Base-by-base conservation (phyloP, 2,329 filamentous ascomycete species). In the Trichoderma citrinoviride region DNA sequence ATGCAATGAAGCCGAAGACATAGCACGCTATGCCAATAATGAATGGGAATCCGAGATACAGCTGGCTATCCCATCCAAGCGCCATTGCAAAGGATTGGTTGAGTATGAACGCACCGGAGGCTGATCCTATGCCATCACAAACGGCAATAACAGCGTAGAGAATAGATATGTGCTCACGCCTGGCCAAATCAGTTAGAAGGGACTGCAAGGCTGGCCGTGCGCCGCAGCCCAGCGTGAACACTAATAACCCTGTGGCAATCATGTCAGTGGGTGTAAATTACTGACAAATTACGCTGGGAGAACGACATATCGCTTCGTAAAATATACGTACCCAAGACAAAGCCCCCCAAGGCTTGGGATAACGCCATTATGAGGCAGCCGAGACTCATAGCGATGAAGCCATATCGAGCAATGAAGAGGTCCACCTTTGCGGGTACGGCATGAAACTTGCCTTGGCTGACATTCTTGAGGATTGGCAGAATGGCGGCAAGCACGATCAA, bases 161-260 rank as follows among this genome's bases (percentile, higher is more conserved):
- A 46, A 56, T 25, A 43, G 61, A 27, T 10, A 44, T 63, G 17
- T 43, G 33, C n/a, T 63, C 61, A 15, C 33, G 50, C 12, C 17
- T 44, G 17, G 33, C 49, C 23, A 56, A 50, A 63, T 56, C 61
- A 7, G 61, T 63, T 25, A 63, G 23, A 14, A 56, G 40, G 40
- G 49, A 63, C 50, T 56, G 61, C 33, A 56, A 50, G 23, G 37
- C 46, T 63, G 61, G 52, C 52, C 52, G 33, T 40, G 52, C 40
- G 52, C 52, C 40, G 52, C 57, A 61, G n/a, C 57, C 57, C 21
- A 61, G 29, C n/a, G 57, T 61, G 41, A 61, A 61, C 37, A 50
- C 46, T 23, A 50, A 23, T 25, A 61, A 29, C 8, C 57, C 57
- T 61, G 33, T 44, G 19, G 21, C 12, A 25, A 21, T 52, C 21